Conservation (phyloP, 2,329 filamentous ascomycete species). For the Epichloe gansuensis region DNA sequence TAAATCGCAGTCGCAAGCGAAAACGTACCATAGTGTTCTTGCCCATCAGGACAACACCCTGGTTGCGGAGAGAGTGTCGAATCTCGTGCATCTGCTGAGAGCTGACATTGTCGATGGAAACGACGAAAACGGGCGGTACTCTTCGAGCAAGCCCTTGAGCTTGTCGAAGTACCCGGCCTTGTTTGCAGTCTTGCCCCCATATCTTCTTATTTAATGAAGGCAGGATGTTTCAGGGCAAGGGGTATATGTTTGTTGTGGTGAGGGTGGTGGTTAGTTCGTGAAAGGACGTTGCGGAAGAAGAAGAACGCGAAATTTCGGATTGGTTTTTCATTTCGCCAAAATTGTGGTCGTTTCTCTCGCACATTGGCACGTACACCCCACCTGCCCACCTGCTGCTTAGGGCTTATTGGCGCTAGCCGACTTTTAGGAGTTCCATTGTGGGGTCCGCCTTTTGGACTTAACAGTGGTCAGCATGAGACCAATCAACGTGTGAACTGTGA, state of each 20-base stretch:
- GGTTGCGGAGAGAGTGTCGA: slow-evolving; percentile 74
- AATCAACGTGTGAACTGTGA: neutral
- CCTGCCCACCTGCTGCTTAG: slow-evolving; percentile 19
- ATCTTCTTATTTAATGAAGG: slow-evolving; percentile 86
- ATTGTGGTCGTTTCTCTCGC: slow-evolving; percentile 15
- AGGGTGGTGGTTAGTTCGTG: slow-evolving; percentile 8
- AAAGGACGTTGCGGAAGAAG: neutral
- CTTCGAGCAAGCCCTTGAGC: slow-evolving; percentile 94
- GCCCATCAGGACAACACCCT: slow-evolving; percentile 96
- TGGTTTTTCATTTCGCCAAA: slow-evolving; percentile 12
- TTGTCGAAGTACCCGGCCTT: slow-evolving; percentile 99
- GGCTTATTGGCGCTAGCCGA: slow-evolving; percentile 22
- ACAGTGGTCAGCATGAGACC: neutral
- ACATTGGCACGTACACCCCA: neutral
- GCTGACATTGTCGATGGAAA: slow-evolving; percentile 97
- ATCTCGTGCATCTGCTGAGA: slow-evolving; percentile 99
- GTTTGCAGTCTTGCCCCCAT: slow-evolving; percentile 94
- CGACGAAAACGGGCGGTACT: slow-evolving; percentile 97
- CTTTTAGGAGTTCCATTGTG: slow-evolving; percentile 3
- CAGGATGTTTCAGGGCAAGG: slow-evolving; percentile 94
- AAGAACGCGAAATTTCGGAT: slow-evolving; percentile 11
- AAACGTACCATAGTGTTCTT: slow-evolving; percentile 96
- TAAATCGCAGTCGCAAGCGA: neutral
- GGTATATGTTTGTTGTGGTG: slow-evolving; percentile 13
- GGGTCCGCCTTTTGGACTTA: neutral